Base-by-base conservation (phyloP, 768 basidiomycete species). In the Rhizopogon vesiculosus region DNA sequence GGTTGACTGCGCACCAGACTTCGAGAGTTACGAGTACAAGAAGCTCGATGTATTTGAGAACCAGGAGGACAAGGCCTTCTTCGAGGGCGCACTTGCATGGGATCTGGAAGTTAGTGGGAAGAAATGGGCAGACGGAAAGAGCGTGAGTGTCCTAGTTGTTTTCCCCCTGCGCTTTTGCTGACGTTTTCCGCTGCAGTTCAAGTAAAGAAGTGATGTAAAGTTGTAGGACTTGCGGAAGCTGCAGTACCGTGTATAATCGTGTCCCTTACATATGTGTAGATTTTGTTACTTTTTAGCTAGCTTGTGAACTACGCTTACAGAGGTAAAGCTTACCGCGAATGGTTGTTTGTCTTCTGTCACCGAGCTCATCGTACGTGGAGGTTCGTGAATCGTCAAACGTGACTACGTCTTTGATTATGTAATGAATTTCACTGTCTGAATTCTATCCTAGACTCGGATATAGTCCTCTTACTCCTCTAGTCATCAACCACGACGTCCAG, bases 1-100 rank as follows among this genome's bases (percentile, higher is more conserved):
- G 56, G 81, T 96, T 41, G 78, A 86, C 8, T 86, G 82, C 55
- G 93, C 92, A 0, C 93, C 95, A 39, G 94, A 96, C 73, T 95
- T 78, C 79, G 96, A 98, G 74, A 89, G 86, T 33, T 98, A 98
- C 76, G 63, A 66, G 2, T 98, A 83, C 79, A 84, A 76, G 66
- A 83, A 79, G 73, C 76, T 98, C 64, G 88, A 97, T 70, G 71
- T 93, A 45, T 22, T 35, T 16, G 74, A 72, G 48, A 87, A 87
- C 57, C 77, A 75, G 28, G 85, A 75, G 16, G 87, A 98, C 64
- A 94, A 94, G 79, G 78, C 78, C 58, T 95, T 89, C 84, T 94
- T 98, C 68, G 92, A 93, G 79, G 89, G 79, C 62, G 91, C 90
- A 25, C 82, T 96, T 62, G 91, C 93, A 46, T 98, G 96, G 96